These are phyloP conservation scores for Metarhizium anisopliae DNA, from an alignment of 2,329 filamentous ascomycete genomes.

Conservation along the genomic window DNA sequence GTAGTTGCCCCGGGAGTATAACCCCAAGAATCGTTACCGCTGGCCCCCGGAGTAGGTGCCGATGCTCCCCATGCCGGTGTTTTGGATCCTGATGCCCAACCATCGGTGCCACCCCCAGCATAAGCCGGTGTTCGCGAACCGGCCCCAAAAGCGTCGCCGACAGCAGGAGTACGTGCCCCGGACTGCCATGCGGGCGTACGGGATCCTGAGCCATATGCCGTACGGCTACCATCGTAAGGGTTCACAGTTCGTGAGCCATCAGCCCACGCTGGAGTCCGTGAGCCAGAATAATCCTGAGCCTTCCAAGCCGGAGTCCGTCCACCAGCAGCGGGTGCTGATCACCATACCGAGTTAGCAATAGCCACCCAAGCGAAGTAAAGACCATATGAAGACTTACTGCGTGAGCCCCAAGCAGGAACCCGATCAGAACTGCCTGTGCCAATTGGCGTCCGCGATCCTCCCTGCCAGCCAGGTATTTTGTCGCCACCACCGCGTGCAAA, in stretches of 20 bases:
- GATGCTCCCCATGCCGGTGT: slow-evolving; percentile 64
- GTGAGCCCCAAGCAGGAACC: slow-evolving; percentile 68
- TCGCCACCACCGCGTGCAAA: slow-evolving; percentile 34
- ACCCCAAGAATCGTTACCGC: slow-evolving; percentile 51
- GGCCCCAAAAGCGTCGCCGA: slow-evolving; percentile 50
- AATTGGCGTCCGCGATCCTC: slow-evolving; percentile 61
- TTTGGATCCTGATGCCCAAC: slow-evolving; percentile 62
- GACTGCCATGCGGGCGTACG: slow-evolving; percentile 74
- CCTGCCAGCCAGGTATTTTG: slow-evolving; percentile 48
- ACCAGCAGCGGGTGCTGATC: slow-evolving; percentile 44
- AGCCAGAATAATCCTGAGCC: slow-evolving; percentile 40
- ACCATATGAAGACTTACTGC: slow-evolving; percentile 44
- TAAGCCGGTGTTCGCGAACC: slow-evolving; percentile 64
- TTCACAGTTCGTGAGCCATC: slow-evolving; percentile 60
- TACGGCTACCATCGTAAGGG: slow-evolving; percentile 65
- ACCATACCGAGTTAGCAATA: neutral
- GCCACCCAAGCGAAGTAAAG: neutral
- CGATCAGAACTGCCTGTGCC: slow-evolving; percentile 51
- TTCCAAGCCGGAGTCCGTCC: slow-evolving; percentile 57
- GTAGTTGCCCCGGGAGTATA: slow-evolving; percentile 44
- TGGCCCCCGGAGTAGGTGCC: slow-evolving; percentile 49
- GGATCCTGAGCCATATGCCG: slow-evolving; percentile 65
- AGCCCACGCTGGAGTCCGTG: slow-evolving; percentile 62
- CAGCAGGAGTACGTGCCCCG: slow-evolving; percentile 61
- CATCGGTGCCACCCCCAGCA: slow-evolving; percentile 35